A percentile compares a stretch with the other conserved stretches of the same genome.
Evolutionary conservation across 108 stramenopile genomes (phyloP).

Genomic region (Aurantiochytrium sp.): DNA sequence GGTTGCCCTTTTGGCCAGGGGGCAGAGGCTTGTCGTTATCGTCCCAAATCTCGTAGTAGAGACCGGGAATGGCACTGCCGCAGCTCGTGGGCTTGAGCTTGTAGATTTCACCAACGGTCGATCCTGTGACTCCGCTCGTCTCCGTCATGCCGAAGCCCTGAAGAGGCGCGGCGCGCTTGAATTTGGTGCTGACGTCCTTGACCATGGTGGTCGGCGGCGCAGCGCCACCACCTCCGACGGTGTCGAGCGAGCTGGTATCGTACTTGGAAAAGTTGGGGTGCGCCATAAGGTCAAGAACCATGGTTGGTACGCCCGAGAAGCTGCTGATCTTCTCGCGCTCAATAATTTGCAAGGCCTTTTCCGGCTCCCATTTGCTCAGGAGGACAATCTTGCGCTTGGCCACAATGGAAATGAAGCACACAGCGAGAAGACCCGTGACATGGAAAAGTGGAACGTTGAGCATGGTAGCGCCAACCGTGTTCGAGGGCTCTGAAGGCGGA

Average conservation of each 20-base stretch:
- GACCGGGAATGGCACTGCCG: not conserved
- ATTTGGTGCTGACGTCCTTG: not conserved
- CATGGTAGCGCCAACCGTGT: not conserved
- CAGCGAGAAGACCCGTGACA: not conserved
- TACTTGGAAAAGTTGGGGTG: not conserved
- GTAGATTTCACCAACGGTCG: not conserved
- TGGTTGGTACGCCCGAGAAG: slow-evolving; percentile 14
- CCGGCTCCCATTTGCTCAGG: slow-evolving; percentile 13
- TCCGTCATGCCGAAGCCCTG: slow-evolving; percentile 26
- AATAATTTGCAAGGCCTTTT: not conserved
- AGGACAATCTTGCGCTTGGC: not conserved
- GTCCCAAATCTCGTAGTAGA: not conserved
- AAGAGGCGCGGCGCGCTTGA: not conserved
- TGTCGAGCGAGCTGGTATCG: not conserved
- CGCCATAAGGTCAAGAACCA: slow-evolving; percentile 13
- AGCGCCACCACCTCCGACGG: not conserved
- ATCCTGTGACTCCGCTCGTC: not conserved
- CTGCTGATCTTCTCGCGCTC: not conserved
- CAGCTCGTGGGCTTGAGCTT: not conserved
- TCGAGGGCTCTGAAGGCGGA: not conserved
- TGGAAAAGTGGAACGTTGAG: slow-evolving; percentile 8
- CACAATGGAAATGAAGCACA: not conserved
- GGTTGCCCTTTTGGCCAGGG: not conserved
- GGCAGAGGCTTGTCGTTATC: not conserved
- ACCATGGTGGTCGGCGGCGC: slow-evolving; percentile 13